These are phyloP conservation scores for Elaeagnus macrophylla DNA, from an alignment of 306 rosid species.

Conservation along the genomic window DNA sequence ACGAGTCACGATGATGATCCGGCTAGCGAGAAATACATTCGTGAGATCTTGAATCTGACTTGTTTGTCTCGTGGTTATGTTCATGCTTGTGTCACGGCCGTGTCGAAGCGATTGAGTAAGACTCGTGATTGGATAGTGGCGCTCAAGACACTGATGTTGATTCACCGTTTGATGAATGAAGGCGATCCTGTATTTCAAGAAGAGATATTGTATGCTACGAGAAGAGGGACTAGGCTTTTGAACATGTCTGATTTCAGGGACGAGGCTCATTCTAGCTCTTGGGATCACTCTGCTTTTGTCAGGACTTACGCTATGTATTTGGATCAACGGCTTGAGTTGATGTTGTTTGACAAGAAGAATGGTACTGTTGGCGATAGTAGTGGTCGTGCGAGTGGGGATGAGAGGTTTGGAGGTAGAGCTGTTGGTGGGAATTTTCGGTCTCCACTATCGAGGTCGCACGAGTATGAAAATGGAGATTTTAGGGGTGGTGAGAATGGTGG, in stretches of 20 bases:
- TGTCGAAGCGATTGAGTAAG: constrained; percentile 81
- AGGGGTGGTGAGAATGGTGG: constrained; percentile 43
- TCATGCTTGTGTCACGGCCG: constrained; percentile 57
- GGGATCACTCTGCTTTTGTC: constrained; percentile 93
- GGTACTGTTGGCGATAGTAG: constrained; percentile 12
- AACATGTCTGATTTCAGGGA: constrained; percentile 85
- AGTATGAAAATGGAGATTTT: constrained; percentile 51
- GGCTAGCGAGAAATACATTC: constrained; percentile 71
- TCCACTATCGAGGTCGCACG: constrained; percentile 63
- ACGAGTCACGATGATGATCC: constrained; percentile 95
- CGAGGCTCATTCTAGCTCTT: constrained; percentile 93
- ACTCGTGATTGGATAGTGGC: constrained; percentile 99
- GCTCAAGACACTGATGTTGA: constrained; percentile 61
- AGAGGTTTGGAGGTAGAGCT: constrained; percentile 50
- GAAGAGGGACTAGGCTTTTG: constrained; percentile 82
- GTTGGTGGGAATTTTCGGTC: constrained; percentile 45
- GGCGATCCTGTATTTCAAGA: constrained; percentile 74
- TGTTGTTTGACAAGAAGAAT: constrained; percentile 49
- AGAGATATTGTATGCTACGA: constrained; percentile 79
- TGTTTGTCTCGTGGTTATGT: constrained; percentile 80
- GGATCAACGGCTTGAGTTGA: constrained; percentile 82
- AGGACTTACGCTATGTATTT: constrained; percentile 81
- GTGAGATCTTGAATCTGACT: constrained; percentile 64
- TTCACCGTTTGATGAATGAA: constrained; percentile 70
- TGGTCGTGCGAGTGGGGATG: constrained; percentile 32